Conservation (phyloP, 2,329 filamentous ascomycete species). For the Orbilia brochopaga region DNA sequence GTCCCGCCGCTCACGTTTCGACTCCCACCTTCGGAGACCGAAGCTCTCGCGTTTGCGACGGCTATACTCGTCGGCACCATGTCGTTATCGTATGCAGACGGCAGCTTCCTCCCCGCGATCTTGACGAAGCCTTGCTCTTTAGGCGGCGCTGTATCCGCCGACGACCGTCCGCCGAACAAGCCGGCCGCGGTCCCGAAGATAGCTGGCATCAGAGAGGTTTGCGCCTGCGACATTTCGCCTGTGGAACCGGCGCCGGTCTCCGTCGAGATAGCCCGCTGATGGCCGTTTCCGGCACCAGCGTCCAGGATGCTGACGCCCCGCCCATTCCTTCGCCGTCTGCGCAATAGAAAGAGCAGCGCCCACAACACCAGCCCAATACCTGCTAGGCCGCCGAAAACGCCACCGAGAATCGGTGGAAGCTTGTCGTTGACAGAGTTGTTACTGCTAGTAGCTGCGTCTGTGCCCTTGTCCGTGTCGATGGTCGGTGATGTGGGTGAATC, state of each 20-base stretch:
- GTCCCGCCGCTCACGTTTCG: slow-evolving; percentile 47
- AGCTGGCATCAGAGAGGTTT: slow-evolving; percentile 35
- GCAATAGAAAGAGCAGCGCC: slow-evolving; percentile 40
- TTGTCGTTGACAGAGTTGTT: slow-evolving; percentile 24
- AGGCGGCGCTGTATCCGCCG: slow-evolving; percentile 28
- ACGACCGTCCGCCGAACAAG: slow-evolving; percentile 27
- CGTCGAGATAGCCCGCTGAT: slow-evolving; percentile 33
- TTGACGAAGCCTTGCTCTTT: slow-evolving; percentile 41
- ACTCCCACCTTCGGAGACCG: slow-evolving; percentile 38
- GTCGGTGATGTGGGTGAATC: slow-evolving; percentile 33
- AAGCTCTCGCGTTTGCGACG: slow-evolving; percentile 38
- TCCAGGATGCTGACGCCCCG: slow-evolving; percentile 22
- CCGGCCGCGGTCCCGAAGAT: slow-evolving; percentile 24
- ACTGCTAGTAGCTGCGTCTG: not conserved
- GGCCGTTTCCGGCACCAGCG: slow-evolving; percentile 11
- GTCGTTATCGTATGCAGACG: slow-evolving; percentile 44
- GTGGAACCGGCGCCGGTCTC: slow-evolving; percentile 34
- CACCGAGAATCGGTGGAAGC: slow-evolving; percentile 48
- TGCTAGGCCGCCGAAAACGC: slow-evolving; percentile 43
- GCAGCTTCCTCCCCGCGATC: slow-evolving; percentile 43
- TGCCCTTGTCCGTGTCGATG: not conserved
- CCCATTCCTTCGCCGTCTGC: slow-evolving; percentile 22
- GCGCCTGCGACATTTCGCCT: slow-evolving; percentile 41
- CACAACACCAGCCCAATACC: slow-evolving; percentile 42
- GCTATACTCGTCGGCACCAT: slow-evolving; percentile 38